Percentiles rank a stretch among this genome's conserved stretches.
Evolutionary conservation across 2,329 filamentous ascomycete genomes (phyloP).

Genomic region (Fusarium temperatum): DNA sequence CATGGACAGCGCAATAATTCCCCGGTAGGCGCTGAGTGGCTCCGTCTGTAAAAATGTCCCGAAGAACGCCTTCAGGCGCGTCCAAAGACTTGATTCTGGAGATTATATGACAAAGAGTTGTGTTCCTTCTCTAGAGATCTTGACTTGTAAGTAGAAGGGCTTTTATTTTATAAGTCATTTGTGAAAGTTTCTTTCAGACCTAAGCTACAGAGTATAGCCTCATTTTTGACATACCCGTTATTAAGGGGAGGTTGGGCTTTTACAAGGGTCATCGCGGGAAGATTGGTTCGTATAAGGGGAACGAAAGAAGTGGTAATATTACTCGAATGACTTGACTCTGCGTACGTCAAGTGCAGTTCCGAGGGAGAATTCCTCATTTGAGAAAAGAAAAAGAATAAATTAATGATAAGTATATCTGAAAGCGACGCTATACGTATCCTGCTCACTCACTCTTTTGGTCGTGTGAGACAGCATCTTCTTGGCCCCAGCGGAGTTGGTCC

Average conservation of each 20-base stretch:
- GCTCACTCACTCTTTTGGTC: neutral
- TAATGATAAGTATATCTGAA: no score
- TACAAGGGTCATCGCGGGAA: neutral
- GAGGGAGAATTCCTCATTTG: neutral
- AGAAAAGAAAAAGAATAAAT: no score
- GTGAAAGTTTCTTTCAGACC: constrained; percentile 1
- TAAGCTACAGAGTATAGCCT: no score
- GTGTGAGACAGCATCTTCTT: neutral
- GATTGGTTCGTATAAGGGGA: neutral
- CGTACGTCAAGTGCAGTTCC: neutral
- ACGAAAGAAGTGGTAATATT: no score
- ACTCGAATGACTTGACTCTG: neutral
- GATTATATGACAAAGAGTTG: neutral
- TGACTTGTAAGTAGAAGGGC: constrained; percentile 3
- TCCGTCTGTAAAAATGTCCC: constrained; percentile 22
- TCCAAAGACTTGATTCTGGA: constrained; percentile 26
- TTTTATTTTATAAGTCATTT: constrained; percentile 24
- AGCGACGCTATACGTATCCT: neutral
- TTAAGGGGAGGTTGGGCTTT: neutral
- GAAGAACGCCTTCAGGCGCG: constrained; percentile 17
- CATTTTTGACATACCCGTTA: neutral
- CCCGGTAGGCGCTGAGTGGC: constrained; percentile 16
- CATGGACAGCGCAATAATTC: neutral
- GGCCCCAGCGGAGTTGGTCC: neutral
- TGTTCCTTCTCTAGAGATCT: constrained; percentile 15